Percentiles rank a stretch among this genome's conserved stretches.
These are phyloP conservation scores for Ilyonectria destructans DNA, from an alignment of 2,329 filamentous ascomycete species.

Conservation along the genomic window DNA sequence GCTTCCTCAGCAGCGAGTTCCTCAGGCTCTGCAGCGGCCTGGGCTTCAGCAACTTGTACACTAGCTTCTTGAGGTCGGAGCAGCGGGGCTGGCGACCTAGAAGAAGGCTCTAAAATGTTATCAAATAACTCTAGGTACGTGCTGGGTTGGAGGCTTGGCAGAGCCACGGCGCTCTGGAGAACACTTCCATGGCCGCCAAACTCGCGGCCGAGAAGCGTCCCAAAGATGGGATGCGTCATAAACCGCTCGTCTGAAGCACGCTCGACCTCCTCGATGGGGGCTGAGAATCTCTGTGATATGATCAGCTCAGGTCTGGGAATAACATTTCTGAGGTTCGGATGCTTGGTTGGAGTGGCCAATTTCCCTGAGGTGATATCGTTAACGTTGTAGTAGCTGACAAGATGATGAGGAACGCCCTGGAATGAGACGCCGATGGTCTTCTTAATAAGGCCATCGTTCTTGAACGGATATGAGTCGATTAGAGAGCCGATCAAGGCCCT, in stretches of 20 bases:
- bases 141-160: conserved; percentile 40
- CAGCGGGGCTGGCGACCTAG: too few species aligned
- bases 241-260: conserved; percentile 23
- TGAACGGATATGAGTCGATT: conserved; percentile 93
- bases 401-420: conserved; percentile 83
- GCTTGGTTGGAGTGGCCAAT: conserved; percentile 72
- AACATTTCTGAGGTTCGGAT: conserved; percentile 58
- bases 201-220: conserved; percentile 32
- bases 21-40: too few species aligned
- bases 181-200: conserved; percentile 34
- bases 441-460: conserved; percentile 86
- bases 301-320: conserved; percentile 72
- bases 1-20: too few species aligned
- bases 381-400: conserved; percentile 91
- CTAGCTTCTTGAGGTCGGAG: too few species aligned
- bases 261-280: conserved; percentile 75
- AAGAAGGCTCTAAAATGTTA: too few species aligned
- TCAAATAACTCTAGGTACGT: too few species aligned
- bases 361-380: conserved; percentile 78
- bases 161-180: conserved; percentile 48
- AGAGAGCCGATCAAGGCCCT: conserved; percentile 81
- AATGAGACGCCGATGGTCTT: conserved; percentile 91
- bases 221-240: conserved; percentile 24
- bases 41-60: too few species aligned
- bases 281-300: conserved; percentile 77